A percentile compares a stretch with the other conserved stretches of the same genome.
Conservation (phyloP, 1,284 basidiomycete genomes). For the Violaceomyces palustris region DNA sequence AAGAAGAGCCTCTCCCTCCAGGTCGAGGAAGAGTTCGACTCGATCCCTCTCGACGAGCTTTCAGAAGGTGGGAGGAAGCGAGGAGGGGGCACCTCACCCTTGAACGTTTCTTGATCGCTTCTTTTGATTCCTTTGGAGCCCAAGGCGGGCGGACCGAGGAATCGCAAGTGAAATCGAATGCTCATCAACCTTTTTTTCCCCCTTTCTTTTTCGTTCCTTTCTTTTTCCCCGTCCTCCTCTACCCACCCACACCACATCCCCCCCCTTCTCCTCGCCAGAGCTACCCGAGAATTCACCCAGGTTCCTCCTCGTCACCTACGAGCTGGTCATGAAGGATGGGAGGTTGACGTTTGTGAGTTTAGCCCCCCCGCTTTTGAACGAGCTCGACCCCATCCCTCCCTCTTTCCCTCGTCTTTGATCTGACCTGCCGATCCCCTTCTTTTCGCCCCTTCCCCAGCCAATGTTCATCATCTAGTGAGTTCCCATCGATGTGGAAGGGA, state of each 20-base stretch:
- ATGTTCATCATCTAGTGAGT: conserved; percentile 30
- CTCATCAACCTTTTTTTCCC: conserved; percentile 2
- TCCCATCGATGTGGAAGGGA: background rate
- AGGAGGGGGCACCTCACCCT: background rate
- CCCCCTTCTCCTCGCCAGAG: conserved; percentile 61
- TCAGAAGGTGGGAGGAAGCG: conserved; percentile 24
- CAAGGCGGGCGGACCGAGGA: too few species aligned
- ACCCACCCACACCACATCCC: too few species aligned
- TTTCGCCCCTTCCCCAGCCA: conserved; percentile 8
- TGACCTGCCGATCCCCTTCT: background rate
- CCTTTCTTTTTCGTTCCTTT: background rate
- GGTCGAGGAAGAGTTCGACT: conserved; percentile 38
- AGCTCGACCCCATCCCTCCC: background rate
- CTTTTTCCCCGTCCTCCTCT: background rate
- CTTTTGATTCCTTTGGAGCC: too few species aligned
- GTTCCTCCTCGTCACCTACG: conserved; percentile 78
- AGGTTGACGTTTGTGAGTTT: conserved; percentile 64
- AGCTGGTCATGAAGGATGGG: conserved; percentile 75
- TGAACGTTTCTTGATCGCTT: background rate
- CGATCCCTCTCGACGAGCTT: conserved; percentile 35
- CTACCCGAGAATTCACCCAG: conserved; percentile 83
- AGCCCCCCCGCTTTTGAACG: background rate
- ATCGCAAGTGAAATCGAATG: too few species aligned
- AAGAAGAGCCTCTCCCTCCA: conserved; percentile 34
- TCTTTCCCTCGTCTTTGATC: background rate